These are phyloP conservation scores for Solanum hybrid DNA, from an alignment of 305 asterid species.

Conservation along the genomic window DNA sequence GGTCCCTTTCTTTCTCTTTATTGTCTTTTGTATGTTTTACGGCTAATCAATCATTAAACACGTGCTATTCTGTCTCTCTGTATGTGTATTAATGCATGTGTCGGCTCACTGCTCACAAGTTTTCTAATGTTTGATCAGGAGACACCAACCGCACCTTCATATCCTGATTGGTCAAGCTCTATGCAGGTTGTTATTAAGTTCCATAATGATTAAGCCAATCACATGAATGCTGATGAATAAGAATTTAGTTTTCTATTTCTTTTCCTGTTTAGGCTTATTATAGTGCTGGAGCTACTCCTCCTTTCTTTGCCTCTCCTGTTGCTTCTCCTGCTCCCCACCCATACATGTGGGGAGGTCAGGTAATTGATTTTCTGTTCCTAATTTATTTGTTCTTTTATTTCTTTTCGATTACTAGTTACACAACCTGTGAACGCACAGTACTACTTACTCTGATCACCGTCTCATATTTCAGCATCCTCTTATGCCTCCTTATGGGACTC, in stretches of 20 bases:
- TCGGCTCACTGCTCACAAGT: neutral
- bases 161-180: constrained; percentile 80
- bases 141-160: constrained; percentile 49
- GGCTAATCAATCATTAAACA: neutral
- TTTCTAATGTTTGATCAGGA: constrained; percentile 37
- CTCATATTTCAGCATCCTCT: constrained; percentile 63
- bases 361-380: constrained; percentile 13
- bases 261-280: constrained; percentile 61
- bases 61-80: neutral
- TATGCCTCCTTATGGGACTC: constrained; percentile 94
- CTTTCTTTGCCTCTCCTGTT: constrained; percentile 80
- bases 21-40: neutral
- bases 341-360: constrained; percentile 94
- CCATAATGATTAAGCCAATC: neutral
- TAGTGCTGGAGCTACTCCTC: constrained; percentile 84
- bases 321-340: constrained; percentile 92
- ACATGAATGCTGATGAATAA: neutral
- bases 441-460: neutral
- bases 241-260: neutral
- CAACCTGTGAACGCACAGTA: neutral
- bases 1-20: constrained; percentile 23
- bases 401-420: neutral
- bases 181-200: constrained; percentile 53
- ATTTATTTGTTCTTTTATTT: neutral
- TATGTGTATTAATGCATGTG: neutral